Conservation (phyloP, 306 rosid species). For the Castanea crenata region DNA sequence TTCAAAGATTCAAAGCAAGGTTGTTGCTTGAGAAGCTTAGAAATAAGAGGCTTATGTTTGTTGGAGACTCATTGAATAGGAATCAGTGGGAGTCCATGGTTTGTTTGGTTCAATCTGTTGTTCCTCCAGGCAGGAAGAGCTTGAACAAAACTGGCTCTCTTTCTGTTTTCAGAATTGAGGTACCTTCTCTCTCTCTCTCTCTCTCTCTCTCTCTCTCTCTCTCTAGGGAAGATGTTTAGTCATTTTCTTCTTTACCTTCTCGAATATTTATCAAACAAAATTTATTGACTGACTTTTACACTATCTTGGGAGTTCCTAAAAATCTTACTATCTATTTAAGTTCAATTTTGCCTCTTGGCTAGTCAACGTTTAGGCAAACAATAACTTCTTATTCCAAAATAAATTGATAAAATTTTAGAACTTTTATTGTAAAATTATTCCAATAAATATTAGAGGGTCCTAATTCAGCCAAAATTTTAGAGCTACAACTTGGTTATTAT, state of each 20-base stretch:
- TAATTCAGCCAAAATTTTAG: too few relatives aligned
- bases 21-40: constrained; percentile 80
- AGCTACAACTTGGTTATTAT: too few relatives aligned
- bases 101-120: constrained; percentile 73
- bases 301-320: too few relatives aligned
- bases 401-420: too few relatives aligned
- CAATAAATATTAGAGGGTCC: too few relatives aligned
- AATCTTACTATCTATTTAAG: background rate
- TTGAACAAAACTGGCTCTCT: constrained; percentile 72
- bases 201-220: background rate
- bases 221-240: background rate
- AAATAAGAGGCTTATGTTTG: constrained; percentile 96
- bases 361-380: too few relatives aligned
- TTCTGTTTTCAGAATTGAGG: constrained; percentile 71
- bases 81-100: constrained; percentile 99
- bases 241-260: background rate
- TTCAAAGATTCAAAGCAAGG: constrained; percentile 72
- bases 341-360: too few relatives aligned
- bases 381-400: too few relatives aligned
- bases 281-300: too few relatives aligned
- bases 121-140: constrained; percentile 66
- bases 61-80: constrained; percentile 91
- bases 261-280: background rate
- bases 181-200: constrained; percentile 20
- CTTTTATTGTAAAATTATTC: too few relatives aligned